phyloP scores from a whole-genome alignment of 2,329 filamentous ascomycete genomes.

The Clarireedia monteithiana region DNA sequence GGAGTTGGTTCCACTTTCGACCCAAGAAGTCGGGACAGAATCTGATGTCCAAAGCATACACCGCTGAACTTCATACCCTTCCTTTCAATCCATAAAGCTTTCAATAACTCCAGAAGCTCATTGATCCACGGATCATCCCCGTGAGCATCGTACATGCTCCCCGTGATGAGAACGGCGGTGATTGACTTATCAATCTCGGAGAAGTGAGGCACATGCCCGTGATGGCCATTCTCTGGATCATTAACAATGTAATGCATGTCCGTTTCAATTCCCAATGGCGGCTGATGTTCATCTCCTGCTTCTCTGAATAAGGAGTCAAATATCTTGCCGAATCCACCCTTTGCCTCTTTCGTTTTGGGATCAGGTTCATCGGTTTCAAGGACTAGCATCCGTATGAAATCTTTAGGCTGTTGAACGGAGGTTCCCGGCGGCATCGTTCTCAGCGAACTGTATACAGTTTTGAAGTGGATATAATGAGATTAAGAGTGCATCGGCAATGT shows the following conservation, averaged over 20 bases:
- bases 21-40: constrained; percentile 65
- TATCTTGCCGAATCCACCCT: constrained; percentile 48
- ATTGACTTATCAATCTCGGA: constrained; percentile 32
- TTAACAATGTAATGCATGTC: constrained; percentile 47
- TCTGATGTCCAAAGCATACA: constrained; percentile 87
- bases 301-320: constrained; percentile 42
- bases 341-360: constrained; percentile 39
- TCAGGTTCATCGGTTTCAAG: constrained; percentile 51
- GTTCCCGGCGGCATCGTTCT: neutral
- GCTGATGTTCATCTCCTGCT: constrained; percentile 45
- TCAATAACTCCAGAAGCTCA: constrained; percentile 61
- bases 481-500: too few species aligned
- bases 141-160: constrained; percentile 66
- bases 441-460: neutral
- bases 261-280: constrained; percentile 46
- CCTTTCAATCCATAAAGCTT: constrained; percentile 48
- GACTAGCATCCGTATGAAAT: constrained; percentile 38
- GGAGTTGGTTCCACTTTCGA: constrained; percentile 58
- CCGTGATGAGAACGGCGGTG: constrained; percentile 78
- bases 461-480: neutral
- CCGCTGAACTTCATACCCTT: constrained; percentile 64
- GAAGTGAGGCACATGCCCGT: neutral
- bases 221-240: constrained; percentile 1
- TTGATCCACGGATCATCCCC: constrained; percentile 70
- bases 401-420: neutral